phyloP scores from a whole-genome alignment of 2,329 filamentous ascomycete genomes.

The Cladosporium sp. region DNA sequence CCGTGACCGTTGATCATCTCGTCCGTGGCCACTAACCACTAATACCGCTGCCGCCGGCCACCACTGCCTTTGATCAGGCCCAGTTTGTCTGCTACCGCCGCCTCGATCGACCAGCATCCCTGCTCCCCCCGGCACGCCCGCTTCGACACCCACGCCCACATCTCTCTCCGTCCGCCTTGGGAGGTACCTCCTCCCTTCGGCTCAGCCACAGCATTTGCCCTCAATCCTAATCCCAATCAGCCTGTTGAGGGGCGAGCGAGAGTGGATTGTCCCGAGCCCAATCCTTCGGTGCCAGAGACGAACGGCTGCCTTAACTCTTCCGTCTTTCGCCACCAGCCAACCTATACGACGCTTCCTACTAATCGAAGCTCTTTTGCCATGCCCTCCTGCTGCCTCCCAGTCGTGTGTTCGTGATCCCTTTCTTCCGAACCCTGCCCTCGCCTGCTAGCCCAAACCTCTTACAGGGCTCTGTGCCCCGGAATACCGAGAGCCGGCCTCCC shows the following conservation, averaged over 20 bases:
- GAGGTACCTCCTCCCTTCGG: background rate
- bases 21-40: too few species aligned
- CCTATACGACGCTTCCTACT: background rate
- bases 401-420: background rate
- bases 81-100: too few species aligned
- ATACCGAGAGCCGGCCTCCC: conserved; percentile 7
- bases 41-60: too few species aligned
- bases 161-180: background rate
- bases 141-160: too few species aligned
- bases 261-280: conserved; percentile 1
- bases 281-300: background rate
- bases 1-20: too few species aligned
- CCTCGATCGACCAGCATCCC: too few species aligned
- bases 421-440: background rate
- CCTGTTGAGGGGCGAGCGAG: background rate
- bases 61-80: too few species aligned
- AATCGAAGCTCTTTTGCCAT: background rate
- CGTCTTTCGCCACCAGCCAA: background rate
- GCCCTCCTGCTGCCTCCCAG: background rate
- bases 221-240: conserved; percentile 4
- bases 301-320: background rate
- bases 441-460: background rate
- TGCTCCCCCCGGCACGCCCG: too few species aligned
- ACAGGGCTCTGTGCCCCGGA: background rate
- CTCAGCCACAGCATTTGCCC: conserved; percentile 1